phyloP scores from a whole-genome alignment of 1,284 basidiomycete genomes.

The Coriolopsis trogii region DNA sequence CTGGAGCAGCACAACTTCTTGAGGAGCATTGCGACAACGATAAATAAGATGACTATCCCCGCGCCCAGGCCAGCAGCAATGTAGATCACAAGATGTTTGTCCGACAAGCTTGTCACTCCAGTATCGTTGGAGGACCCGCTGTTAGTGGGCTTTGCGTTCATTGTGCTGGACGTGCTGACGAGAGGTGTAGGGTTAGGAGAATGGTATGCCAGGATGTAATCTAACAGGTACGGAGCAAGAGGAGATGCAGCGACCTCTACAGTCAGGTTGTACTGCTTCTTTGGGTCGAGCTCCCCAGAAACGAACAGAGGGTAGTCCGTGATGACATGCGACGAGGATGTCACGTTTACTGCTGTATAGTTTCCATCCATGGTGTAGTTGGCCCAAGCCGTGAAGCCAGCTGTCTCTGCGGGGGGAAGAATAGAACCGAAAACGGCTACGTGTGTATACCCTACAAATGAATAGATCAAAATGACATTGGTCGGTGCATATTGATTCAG shows the following conservation, averaged over 20 bases:
- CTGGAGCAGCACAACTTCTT: background rate
- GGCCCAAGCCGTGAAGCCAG: background rate
- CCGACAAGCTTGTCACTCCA: background rate
- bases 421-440: conserved; percentile 4
- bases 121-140: background rate
- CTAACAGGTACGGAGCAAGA: conserved; percentile 1
- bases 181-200: background rate
- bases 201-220: conserved; percentile 2
- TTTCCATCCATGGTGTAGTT: conserved; percentile 5
- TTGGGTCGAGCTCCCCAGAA: background rate
- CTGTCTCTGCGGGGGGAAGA: background rate
- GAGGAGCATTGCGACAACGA: background rate
- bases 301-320: conserved; percentile 8
- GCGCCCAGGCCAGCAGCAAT: background rate
- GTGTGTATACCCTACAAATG: background rate
- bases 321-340: background rate
- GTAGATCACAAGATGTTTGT: background rate
- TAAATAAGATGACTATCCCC: background rate
- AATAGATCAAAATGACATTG: background rate
- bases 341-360: background rate
- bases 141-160: background rate
- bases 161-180: background rate
- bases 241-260: conserved; percentile 1
- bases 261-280: background rate
- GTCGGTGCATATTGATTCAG: background rate